Base-by-base conservation (phyloP, 1,284 basidiomycete species). In the Ustilago loliicola region DNA sequence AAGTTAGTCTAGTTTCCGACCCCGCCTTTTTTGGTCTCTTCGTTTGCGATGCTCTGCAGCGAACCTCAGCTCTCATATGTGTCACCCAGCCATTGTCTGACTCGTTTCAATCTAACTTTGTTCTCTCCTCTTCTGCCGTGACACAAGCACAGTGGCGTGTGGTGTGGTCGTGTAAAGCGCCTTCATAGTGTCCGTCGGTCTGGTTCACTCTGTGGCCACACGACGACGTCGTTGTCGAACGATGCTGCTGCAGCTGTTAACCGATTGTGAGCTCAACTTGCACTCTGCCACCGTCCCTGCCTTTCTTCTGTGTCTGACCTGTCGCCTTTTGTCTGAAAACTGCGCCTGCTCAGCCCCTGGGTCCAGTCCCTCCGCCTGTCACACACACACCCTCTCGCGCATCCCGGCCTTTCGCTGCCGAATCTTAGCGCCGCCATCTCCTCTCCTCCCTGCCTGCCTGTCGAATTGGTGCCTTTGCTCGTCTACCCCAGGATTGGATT, bases 361-460 rank as follows among this genome's bases (percentile, higher is more conserved):
- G 47, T 60, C 23, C 36, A 57, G 23, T 11, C 34, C 15, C 51
- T 52, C n/a, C 52, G 13, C 52, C 21, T 32, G 19, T 45, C 34
- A 40, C 36, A 58, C 34, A 40, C 36, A 58, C 56, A 29, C 11
- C n/a, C 45, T 36, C 27, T 48, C 45, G 17, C 30, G 17, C 58
- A 21, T n/a, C 51, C 57, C 61, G 68, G 68, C 68, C 59, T 65
- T 61, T 65, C 61, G 30, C 59, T 65, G 69, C 69, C 69, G 69
- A 71, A 66, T 36, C 50, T 55, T 63, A 50, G 60, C 50, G 54
- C 55, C 68, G 56, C 29, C 55, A 61, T 50, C 61, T 64, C 61
- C 57, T 61, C 36, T 38, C 11, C n/a, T 32, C 15, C 53, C 51
- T 29, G 15, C 25, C n/a, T n/a, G n/a, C 50, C 48, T 50, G 34